Base-by-base conservation (phyloP, 2,329 filamentous ascomycete species). In the Pezicula carpinea region DNA sequence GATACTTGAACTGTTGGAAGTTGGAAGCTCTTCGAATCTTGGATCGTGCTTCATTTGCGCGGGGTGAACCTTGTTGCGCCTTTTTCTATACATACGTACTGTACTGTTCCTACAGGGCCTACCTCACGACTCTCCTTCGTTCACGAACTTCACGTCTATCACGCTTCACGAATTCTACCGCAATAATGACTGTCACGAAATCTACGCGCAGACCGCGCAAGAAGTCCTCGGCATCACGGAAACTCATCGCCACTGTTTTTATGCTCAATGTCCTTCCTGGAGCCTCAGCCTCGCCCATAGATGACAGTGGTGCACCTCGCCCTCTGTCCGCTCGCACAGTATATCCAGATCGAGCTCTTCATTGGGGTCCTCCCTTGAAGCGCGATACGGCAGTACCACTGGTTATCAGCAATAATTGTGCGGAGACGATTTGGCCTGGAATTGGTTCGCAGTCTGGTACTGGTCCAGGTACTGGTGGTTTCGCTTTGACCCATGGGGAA, bases 371-470 rank as follows among this genome's bases (percentile, higher is more conserved):
- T 42, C 57, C 59, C 14, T 47, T 38, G 13, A 63, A 62, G 39
- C 47, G 60, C 48, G 69, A 69, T 43, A 70, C 64, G 14, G 45
- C 54, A 18, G 68, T 80, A 33, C 83, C 85, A 6, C 69, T 93
- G 21, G 71, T 80, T 6, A 72, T 93, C 47, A 83, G 80, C 49
- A 95, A 92, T 67, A 74, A 76, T 47, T 95, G 89, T 59, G 70
- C 73, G 8, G 77, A 85, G 17, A 80, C 77, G 1, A 80, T 93
- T 53, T 92, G 85, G 77, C 88, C 89, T 1, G 89, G 81, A 8
- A 79, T 93, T 50, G 76, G 78, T 13, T 89, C 87, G 0, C 85
- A 91, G 59, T 74, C 78, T 39, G 88, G 88, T 18, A 78, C 76
- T 13, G 83, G 83, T 1, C 85, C 87, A 6, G 73, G 74, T 3